Evolutionary conservation across 768 basidiomycete species (phyloP).

Genomic region (Phallus indusiatus): DNA sequence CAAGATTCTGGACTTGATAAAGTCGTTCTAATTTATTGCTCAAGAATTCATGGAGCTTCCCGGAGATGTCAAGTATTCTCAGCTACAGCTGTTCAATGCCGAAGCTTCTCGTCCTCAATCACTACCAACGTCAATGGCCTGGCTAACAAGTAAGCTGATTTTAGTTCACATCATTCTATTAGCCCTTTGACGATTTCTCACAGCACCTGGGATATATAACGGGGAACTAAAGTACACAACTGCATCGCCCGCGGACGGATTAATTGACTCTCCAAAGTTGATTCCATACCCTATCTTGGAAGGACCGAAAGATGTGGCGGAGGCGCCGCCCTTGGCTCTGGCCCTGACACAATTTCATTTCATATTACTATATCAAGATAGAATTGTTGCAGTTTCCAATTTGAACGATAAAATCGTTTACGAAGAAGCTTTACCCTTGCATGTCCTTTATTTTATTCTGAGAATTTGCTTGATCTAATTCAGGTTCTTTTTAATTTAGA

Average conservation of each 20-base stretch:
- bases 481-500: conserved; percentile 37
- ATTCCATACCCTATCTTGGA: conserved; percentile 58
- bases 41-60: conserved; percentile 88
- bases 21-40: conserved; percentile 17
- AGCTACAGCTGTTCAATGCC: conserved; percentile 71
- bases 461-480: not conserved
- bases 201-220: conserved; percentile 85
- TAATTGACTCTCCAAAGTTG: conserved; percentile 69
- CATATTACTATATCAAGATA: conserved; percentile 71
- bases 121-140: conserved; percentile 69
- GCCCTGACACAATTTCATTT: conserved; percentile 90
- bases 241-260: conserved; percentile 45
- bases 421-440: conserved; percentile 81
- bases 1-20: conserved; percentile 9
- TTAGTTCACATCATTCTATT: not conserved
- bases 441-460: conserved; percentile 17
- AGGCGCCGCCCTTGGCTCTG: conserved; percentile 55
- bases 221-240: conserved; percentile 65
- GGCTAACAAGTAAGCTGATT: conserved; percentile 67
- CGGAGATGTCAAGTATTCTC: conserved; percentile 63
- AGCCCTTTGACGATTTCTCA: not conserved
- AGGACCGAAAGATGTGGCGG: conserved; percentile 20
- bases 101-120: conserved; percentile 62
- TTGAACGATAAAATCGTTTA: conserved; percentile 76
- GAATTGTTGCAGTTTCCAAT: conserved; percentile 66